Evolutionary conservation across 305 asterid genomes (phyloP).

Genomic region (Ilex paraguariensis): DNA sequence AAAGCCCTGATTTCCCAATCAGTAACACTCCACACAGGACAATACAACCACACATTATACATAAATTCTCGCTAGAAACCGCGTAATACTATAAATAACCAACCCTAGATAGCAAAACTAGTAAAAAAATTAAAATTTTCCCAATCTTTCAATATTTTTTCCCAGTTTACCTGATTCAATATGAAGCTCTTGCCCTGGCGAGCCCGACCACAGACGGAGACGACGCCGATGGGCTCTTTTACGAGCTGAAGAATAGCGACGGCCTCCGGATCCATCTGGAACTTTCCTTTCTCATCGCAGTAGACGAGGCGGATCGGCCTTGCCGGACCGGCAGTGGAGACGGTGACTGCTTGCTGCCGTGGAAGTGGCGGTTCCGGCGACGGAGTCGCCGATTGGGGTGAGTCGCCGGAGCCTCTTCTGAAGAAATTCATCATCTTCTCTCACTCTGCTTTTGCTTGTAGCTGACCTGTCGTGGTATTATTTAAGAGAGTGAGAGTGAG

Average conservation of each 20-base stretch:
- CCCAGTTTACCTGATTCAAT: constrained; percentile 61
- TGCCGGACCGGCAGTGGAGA: constrained; percentile 64
- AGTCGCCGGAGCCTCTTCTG: constrained; percentile 33
- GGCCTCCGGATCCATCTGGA: constrained; percentile 96
- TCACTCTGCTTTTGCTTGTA: not conserved
- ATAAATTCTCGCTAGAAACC: too few relatives aligned
- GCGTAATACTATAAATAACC: too few relatives aligned
- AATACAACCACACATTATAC: too few relatives aligned
- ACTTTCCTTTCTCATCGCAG: constrained; percentile 80
- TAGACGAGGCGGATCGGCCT: constrained; percentile 90
- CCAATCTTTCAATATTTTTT: not conserved
- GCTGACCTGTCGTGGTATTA: not conserved
- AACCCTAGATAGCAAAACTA: too few relatives aligned
- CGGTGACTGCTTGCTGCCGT: constrained; percentile 10
- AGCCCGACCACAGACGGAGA: constrained; percentile 98
- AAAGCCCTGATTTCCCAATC: too few relatives aligned
- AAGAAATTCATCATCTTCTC: constrained; percentile 47
- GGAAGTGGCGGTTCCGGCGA: constrained; percentile 36
- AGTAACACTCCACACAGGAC: too few relatives aligned
- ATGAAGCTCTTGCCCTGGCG: constrained; percentile 96
- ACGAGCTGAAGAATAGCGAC: constrained; percentile 84
- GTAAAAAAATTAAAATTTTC: too few relatives aligned
- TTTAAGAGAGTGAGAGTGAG: too few relatives aligned
- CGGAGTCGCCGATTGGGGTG: constrained; percentile 46
- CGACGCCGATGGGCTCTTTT: constrained; percentile 94